Evolutionary conservation across 345 rosid genomes (phyloP).

Genomic region (Eucalyptus grandis): DNA sequence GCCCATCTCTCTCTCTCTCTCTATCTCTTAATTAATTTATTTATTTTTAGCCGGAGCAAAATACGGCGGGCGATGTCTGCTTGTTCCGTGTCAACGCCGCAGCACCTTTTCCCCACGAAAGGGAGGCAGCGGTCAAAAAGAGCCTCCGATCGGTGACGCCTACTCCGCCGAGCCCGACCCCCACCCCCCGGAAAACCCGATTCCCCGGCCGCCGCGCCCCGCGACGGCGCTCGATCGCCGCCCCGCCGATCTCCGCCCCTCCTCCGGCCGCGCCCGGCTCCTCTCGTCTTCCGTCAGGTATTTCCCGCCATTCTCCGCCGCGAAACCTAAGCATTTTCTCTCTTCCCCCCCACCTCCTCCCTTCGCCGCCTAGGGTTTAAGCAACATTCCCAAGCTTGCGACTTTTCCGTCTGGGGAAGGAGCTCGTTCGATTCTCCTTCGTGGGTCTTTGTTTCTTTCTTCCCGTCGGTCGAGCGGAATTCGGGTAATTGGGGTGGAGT

Average conservation of each 20-base stretch:
- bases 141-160: neutral
- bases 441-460: neutral
- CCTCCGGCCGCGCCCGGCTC: neutral
- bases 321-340: neutral
- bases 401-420: neutral
- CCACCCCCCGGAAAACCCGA: neutral
- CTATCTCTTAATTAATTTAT: neutral
- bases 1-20: accelerated
- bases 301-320: neutral
- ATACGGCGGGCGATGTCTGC: neutral
- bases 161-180: neutral
- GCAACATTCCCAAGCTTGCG: neutral
- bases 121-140: neutral
- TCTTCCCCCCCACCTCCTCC: neutral
- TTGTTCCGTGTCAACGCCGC: neutral
- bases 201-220: neutral
- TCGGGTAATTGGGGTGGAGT: neutral
- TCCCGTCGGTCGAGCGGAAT: neutral
- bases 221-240: neutral
- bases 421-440: neutral
- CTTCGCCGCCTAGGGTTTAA: constrained; percentile 14
- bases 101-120: neutral
- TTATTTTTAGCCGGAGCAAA: neutral
- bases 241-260: neutral
- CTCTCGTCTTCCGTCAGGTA: neutral